These are phyloP conservation scores for Mrakia hoshinonis DNA, from an alignment of 768 basidiomycete species.

Conservation along the genomic window DNA sequence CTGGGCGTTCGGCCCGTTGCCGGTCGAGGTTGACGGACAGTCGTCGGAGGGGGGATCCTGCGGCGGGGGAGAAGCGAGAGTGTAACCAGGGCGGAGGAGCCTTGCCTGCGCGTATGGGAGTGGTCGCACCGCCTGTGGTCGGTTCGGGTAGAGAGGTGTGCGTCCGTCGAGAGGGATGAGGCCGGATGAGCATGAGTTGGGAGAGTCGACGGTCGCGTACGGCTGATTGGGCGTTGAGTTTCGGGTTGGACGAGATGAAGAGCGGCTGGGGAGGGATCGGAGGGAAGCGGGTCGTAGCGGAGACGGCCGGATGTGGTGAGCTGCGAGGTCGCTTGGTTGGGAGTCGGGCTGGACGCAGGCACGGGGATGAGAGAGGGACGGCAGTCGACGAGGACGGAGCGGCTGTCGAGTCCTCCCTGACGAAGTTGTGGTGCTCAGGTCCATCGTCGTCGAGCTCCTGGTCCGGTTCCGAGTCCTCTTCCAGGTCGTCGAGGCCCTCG, in stretches of 20 bases:
- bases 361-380: background rate
- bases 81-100: background rate
- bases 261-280: too few species aligned
- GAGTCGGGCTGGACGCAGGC: background rate
- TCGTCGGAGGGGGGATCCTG: background rate
- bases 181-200: background rate
- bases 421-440: background rate
- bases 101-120: background rate
- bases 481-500: background rate
- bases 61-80: slow-evolving; percentile 9
- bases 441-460: background rate
- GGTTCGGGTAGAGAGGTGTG: background rate
- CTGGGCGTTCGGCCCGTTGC: too few species aligned
- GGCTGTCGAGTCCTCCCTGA: background rate
- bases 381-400: background rate
- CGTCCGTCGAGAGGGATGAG: background rate
- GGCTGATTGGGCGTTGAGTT: background rate
- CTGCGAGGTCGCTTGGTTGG: background rate
- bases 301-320: too few species aligned
- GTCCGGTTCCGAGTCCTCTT: background rate
- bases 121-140: background rate
- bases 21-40: background rate
- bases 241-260: too few species aligned
- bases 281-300: too few species aligned
- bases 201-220: background rate